Base-by-base conservation (phyloP, 768 basidiomycete species). In the Suillus variegatus region DNA sequence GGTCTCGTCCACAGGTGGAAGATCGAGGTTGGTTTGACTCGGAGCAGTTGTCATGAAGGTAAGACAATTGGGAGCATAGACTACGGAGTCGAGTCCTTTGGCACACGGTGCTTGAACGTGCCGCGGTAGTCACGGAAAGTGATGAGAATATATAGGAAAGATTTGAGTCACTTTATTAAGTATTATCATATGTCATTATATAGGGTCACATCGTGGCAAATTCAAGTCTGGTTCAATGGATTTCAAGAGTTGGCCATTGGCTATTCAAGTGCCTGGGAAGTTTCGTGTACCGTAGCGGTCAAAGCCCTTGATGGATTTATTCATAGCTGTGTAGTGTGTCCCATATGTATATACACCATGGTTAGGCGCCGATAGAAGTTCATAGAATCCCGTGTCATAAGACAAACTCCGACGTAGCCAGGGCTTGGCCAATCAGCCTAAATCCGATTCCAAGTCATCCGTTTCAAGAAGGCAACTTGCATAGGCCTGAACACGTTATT, bases 391-490 rank as follows among this genome's bases (percentile, higher is more conserved):
- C 36, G n/a, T 57, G 36, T 38, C 55, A 41, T n/a, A 14, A 32
- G 67, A 38, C 25, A 51, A 40, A 66, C 10, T 28, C 13, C 44
- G 49, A 22, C 32, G 32, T 32, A 32, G 32, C 32, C 32, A 32
- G 6, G 32, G 4, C 32, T 32, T 32, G 6, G 32, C 32, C 32
- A 32, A 32, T 69, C 62, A 69, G 41, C 28, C 68, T 68, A 75
- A 66, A 28, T 76, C 75, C 18, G 72, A 76, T 49, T 78, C 69
- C 65, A 76, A 77, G 13, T 63, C 54, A 25, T 67, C 65, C 28
- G 72, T 71, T 63, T 72, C 73, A 9, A 82, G 68, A 2, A 83
- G 64, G 63, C 81, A 82, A 22, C 78, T 77, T 7, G 75, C 78
- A 63, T 78, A 81, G 10, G 62, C 65, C 67, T 73, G 71, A 9